A percentile compares a stretch with the other conserved stretches of the same genome.
Conservation (phyloP, 2,329 filamentous ascomycete species). For the Aspergillus amoenus region DNA sequence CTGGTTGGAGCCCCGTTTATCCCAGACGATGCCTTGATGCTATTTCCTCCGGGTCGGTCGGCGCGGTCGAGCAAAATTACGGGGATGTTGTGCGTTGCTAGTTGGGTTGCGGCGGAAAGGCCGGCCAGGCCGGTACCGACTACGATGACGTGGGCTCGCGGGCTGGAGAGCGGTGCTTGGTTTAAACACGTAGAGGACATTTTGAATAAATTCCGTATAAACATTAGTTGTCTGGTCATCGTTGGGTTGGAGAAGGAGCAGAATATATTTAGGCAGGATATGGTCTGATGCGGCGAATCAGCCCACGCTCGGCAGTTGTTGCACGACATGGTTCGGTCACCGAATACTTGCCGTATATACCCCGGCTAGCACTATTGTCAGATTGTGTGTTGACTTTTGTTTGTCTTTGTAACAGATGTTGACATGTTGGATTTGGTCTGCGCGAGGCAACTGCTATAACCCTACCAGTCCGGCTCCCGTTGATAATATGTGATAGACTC, state of each 20-base stretch:
- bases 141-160: slow-evolving; percentile 48
- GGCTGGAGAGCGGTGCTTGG: not conserved
- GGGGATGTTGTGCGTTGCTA: slow-evolving; percentile 52
- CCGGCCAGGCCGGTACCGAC: slow-evolving; percentile 67
- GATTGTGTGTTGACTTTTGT: not conserved
- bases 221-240: not conserved
- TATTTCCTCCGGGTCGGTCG: slow-evolving; percentile 62
- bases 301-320: not conserved
- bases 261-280: not conserved
- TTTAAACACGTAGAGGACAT: not conserved
- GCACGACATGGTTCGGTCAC: not conserved
- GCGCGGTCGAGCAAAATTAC: slow-evolving; percentile 62
- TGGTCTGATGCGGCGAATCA: not conserved
- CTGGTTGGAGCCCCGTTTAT: slow-evolving; percentile 63
- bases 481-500: not conserved
- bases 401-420: no score
- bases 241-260: no score
- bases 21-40: slow-evolving; percentile 66
- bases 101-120: slow-evolving; percentile 58
- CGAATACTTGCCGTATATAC: not conserved
- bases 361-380: no score
- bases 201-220: not conserved
- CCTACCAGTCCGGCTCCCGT: not conserved
- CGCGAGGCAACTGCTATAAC: no score
- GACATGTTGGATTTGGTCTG: not conserved